Evolutionary conservation across 2,329 filamentous ascomycete genomes (phyloP), one percentile per base, ranked within the genome.

Genomic region (Colletotrichum incanum): DNA sequence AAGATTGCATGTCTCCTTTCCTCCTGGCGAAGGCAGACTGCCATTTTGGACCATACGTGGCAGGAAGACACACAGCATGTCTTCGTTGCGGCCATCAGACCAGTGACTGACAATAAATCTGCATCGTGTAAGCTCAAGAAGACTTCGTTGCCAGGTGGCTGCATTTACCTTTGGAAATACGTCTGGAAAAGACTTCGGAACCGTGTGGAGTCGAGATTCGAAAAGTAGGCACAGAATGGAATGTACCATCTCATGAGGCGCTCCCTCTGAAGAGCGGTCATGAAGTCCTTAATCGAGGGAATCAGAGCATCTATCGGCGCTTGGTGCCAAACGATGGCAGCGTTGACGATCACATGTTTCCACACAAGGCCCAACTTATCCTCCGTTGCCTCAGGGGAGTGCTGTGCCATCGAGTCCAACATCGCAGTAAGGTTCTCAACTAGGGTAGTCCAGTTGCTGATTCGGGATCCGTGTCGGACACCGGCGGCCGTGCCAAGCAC

Each of bases 251-350:
- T 83, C 77, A 92, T 89, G 77, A 95, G 87, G 1, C 88, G 87
- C 55, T 93, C 90, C 63, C 88, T 88, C 4, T 89, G 91, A 59
- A 97, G 83, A 4, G 85, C 84, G 43, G 92, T 90, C 79, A 90
- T 89, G 56, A 97, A 86, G 4, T 89, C 82, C 20, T 89, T 88
- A 68, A 95, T 88, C 47, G 90, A 88, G 1, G 93, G 90, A 52
- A 97, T 91, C 45, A 97, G 84, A 8, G 92, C 88, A 76, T 97
- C 94, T 79, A 98, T 91, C 1, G 95, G 91, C 7, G 94, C 93
- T 75, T 91, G 88, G 75, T 94, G 91, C 80, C 97, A 91, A 3
- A 92, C 84, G 68, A 95, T 90, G 23, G 93, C 87, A 71, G 86
- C 81, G 73, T 87, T 90, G 64, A 88, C 82, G n/a, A 92, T 82